A percentile compares a stretch with the other conserved stretches of the same genome.
Conservation (phyloP, 192 early-diverging fungal genomes). For the Coemansia reversa region DNA sequence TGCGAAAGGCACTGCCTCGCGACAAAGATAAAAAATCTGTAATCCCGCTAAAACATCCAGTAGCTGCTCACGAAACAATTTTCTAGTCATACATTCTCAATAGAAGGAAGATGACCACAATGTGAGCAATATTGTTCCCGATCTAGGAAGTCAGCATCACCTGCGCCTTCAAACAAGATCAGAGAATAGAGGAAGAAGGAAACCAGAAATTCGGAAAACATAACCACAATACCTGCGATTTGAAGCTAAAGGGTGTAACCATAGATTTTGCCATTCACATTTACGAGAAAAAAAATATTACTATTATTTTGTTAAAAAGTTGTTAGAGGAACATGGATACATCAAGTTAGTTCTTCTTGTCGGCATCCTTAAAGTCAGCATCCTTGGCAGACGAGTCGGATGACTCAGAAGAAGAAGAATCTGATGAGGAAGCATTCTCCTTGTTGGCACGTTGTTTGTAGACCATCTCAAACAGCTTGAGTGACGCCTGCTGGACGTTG, state of each 20-base stretch:
- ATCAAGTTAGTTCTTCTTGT: conserved; percentile 56
- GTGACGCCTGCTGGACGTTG: conserved; percentile 81
- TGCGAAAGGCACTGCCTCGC: conserved; percentile 89
- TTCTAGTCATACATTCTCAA: conserved; percentile 11
- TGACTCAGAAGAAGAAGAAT: conserved; percentile 17
- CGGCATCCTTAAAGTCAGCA: conserved; percentile 75
- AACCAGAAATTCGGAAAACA: no score
- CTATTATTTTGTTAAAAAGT: no score
- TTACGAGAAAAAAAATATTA: no score
- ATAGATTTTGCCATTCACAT: no score
- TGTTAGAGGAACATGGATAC: no score
- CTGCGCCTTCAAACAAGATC: no score
- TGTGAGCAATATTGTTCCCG: not conserved
- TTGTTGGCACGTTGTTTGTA: conserved; percentile 80
- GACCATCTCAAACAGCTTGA: conserved; percentile 98
- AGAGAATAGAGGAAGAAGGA: no score
- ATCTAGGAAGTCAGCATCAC: no score
- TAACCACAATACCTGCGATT: no score
- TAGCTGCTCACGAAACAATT: conserved; percentile 30
- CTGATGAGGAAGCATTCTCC: conserved; percentile 24
- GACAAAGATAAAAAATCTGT: conserved; percentile 63
- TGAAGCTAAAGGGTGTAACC: no score
- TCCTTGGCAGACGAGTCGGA: conserved; percentile 56
- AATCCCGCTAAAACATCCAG: conserved; percentile 33
- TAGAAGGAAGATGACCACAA: not conserved